These are phyloP conservation scores for Neckera pumila DNA, from an alignment of 225 moss, liverwort and hornwort species.

Conservation along the genomic window DNA sequence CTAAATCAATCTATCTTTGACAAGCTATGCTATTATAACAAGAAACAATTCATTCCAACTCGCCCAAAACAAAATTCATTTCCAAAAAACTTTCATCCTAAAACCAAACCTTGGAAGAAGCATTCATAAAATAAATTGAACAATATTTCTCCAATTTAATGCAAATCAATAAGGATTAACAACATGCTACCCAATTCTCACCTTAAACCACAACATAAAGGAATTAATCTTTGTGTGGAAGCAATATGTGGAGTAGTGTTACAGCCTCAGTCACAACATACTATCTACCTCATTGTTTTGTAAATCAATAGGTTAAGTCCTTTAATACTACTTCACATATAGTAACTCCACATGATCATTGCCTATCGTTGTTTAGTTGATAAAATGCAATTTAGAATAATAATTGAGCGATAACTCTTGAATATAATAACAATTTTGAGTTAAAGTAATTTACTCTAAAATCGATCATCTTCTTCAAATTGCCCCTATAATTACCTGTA, in stretches of 20 bases:
- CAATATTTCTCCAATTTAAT: not conserved
- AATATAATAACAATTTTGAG: not conserved
- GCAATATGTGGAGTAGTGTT: not conserved
- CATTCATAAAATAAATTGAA: not conserved
- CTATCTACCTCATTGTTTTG: not conserved
- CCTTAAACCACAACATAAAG: not conserved
- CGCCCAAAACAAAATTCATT: not conserved
- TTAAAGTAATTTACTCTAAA: no score
- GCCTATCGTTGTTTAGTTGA: not conserved
- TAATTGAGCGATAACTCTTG: not conserved
- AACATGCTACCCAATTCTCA: not conserved
- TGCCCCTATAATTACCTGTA: no score
- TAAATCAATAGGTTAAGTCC: not conserved
- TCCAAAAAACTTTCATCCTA: not conserved
- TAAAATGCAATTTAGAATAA: not conserved
- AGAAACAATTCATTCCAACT: not conserved
- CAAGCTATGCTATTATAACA: not conserved
- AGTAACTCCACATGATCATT: accelerated
- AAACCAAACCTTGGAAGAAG: not conserved
- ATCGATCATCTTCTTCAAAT: no score
- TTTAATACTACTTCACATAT: not conserved
- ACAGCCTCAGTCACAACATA: not conserved
- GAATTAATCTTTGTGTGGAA: no score
- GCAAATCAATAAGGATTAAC: not conserved
- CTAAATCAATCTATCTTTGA: not conserved